These are phyloP conservation scores for Vanrija pseudolonga DNA, from an alignment of 1,284 basidiomycete species.

Conservation along the genomic window DNA sequence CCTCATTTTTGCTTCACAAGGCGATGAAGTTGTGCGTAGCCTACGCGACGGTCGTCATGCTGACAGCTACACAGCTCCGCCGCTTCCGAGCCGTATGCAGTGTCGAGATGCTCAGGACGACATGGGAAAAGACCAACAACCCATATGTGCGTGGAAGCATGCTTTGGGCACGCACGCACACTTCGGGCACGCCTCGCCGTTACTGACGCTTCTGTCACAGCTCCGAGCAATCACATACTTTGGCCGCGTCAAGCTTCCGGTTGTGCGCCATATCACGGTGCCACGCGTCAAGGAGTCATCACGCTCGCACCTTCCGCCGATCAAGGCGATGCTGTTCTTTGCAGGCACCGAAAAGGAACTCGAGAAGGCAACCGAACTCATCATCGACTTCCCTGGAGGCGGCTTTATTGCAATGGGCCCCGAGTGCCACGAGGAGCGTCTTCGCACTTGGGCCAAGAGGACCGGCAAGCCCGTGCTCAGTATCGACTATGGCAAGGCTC, in stretches of 20 bases:
- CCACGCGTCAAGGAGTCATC: constrained; percentile 72
- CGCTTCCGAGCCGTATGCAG: constrained; percentile 88
- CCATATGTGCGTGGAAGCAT: constrained; percentile 63
- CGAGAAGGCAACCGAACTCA: constrained; percentile 66
- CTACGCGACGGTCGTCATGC: neutral
- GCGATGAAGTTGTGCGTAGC: constrained; percentile 81
- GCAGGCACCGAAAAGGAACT: constrained; percentile 66
- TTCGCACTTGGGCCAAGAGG: constrained; percentile 75
- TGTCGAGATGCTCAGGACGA: constrained; percentile 88
- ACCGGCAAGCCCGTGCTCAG: constrained; percentile 78
- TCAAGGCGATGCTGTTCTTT: constrained; percentile 82
- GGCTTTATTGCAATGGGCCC: constrained; percentile 95
- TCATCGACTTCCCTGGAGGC: constrained; percentile 90
- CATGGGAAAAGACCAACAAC: constrained; percentile 95
- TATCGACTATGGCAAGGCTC: constrained; percentile 93
- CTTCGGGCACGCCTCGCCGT: no score
- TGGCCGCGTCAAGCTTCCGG: constrained; percentile 60
- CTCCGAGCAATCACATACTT: constrained; percentile 63
- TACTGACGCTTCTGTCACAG: constrained; percentile 46
- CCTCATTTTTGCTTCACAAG: constrained; percentile 87
- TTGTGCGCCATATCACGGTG: constrained; percentile 72
- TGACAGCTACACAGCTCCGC: constrained; percentile 61
- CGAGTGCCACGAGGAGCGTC: constrained; percentile 91
- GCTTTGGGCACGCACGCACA: neutral
- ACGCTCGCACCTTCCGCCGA: constrained; percentile 65